Base-by-base conservation (phyloP, 768 basidiomycete species). In the Lentinula aciculospora region DNA sequence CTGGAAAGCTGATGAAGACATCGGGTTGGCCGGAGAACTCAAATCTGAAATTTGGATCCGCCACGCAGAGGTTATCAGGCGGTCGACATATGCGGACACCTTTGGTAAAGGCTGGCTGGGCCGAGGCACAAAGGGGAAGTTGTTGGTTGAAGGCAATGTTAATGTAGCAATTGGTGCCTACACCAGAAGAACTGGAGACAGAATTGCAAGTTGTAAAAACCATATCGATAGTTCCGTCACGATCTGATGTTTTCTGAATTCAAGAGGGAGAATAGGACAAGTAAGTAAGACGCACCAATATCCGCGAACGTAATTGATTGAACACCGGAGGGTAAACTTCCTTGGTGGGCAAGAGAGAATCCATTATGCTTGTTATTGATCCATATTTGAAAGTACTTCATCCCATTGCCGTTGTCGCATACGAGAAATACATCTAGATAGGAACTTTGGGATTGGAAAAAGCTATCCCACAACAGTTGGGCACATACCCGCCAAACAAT, bases 181-280 rank as follows among this genome's bases (percentile, higher is more conserved):
- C 71, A 2, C 94, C 94, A 0, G 79, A 83, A 1, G 79, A 75
- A 1, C 75, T 68, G 0, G 89, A 86, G n/a, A 91, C 82, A 2
- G 78, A 81, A 0, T 76, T 71, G 67, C 97, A 99, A 0, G 89
- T 89, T 0, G 92, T 81, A 66, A 98, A 93, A 45, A 99, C 78
- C 80, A 98, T 85, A 69, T 98, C 97, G 31, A 98, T 89, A 0
- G 96, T 95, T 1, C 97, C 97, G 64, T 98, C 97, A 6, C 97
- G 85, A 66, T 98, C 95, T 89, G 59, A 2, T 51, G 27, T 29
- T 53, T 6, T 53, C 9, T 4, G 10, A 59, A 50, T 37, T 56
- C 6, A 21, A 53, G 53, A 17, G 48, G n/a, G 4, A 58, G 31
- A 29, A n/a, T n/a, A n/a, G n/a, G 25, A 39, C 23, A 19, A 44